Conservation (phyloP, 768 basidiomycete species). For the Baorangia bicolor region DNA sequence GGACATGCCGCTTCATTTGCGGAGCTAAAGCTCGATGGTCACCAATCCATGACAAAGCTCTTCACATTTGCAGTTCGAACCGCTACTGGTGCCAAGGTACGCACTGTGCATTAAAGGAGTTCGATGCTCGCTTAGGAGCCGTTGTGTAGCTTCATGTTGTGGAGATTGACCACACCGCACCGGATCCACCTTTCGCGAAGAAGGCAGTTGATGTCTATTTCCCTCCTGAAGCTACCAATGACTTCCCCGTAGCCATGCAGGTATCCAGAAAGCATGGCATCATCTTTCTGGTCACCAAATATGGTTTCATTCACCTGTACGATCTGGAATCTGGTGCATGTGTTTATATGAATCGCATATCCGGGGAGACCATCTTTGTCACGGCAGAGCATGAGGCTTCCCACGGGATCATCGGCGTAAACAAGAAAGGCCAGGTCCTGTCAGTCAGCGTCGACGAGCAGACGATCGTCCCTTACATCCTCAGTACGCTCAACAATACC, state of each 20-base stretch:
- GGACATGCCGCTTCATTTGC: constrained; percentile 98
- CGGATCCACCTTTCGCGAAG: constrained; percentile 92
- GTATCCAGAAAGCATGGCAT: constrained; percentile 97
- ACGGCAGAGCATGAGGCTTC: constrained; percentile 94
- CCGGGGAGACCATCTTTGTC: constrained; percentile 98
- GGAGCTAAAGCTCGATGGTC: constrained; percentile 86
- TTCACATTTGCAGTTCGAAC: constrained; percentile 96
- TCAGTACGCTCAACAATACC: constrained; percentile 92
- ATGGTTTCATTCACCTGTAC: constrained; percentile 98
- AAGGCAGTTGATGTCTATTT: constrained; percentile 99
- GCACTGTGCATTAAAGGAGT: constrained; percentile 20
- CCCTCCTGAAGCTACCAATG: constrained; percentile 96
- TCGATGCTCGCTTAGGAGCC: constrained; percentile 6
- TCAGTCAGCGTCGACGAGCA: constrained; percentile 97
- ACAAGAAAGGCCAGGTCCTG: constrained; percentile 98
- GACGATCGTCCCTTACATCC: constrained; percentile 92
- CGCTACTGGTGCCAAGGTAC: constrained; percentile 95
- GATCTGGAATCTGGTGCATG: constrained; percentile 97
- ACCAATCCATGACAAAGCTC: constrained; percentile 80
- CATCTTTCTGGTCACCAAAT: constrained; percentile 96
- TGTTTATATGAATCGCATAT: constrained; percentile 99
- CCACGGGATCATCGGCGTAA: constrained; percentile 97
- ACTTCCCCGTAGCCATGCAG: constrained; percentile 99
- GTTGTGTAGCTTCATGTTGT: constrained; percentile 86
- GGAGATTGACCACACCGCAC: constrained; percentile 93